phyloP scores from a whole-genome alignment of 139 green algal species.

The Chloropicon primus region DNA sequence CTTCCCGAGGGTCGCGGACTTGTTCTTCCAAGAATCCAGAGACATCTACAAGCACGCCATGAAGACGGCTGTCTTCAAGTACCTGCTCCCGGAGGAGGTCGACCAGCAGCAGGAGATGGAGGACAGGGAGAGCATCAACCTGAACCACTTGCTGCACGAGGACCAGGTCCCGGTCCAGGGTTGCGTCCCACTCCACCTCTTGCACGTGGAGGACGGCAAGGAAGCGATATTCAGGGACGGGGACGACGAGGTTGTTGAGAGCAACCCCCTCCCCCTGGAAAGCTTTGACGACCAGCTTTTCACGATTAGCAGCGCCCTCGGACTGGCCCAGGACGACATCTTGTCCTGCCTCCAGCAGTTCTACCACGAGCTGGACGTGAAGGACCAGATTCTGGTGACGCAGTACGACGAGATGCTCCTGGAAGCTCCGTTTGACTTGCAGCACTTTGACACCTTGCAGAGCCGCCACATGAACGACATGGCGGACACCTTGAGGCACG shows the following conservation, averaged over 20 bases:
- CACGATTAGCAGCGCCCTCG: conserved; percentile 16
- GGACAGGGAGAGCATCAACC: conserved; percentile 27
- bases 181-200: conserved; percentile 1
- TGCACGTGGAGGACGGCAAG: background rate
- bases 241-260: conserved; percentile 1
- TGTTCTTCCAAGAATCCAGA: conserved; percentile 8
- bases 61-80: conserved; percentile 42
- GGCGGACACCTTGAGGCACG: conserved; percentile 27
- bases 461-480: conserved; percentile 26
- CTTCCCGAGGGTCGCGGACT: conserved; percentile 8
- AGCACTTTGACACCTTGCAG: conserved; percentile 36
- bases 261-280: conserved; percentile 6
- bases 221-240: background rate
- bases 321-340: conserved; percentile 23
- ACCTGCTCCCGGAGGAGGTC: conserved; percentile 18
- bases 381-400: conserved; percentile 13
- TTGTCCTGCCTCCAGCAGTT: conserved; percentile 33
- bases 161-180: conserved; percentile 2
- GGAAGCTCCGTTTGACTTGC: conserved; percentile 24
- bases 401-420: conserved; percentile 25
- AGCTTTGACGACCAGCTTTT: conserved; percentile 18
- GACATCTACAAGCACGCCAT: conserved; percentile 42
- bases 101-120: conserved; percentile 26
- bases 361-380: conserved; percentile 39
- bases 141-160: conserved; percentile 11